Evolutionary conservation across 495 filamentous ascomycete species (phyloP), one percentile per base, ranked within the genome.

Genomic region (Penicillium ochrochloron): DNA sequence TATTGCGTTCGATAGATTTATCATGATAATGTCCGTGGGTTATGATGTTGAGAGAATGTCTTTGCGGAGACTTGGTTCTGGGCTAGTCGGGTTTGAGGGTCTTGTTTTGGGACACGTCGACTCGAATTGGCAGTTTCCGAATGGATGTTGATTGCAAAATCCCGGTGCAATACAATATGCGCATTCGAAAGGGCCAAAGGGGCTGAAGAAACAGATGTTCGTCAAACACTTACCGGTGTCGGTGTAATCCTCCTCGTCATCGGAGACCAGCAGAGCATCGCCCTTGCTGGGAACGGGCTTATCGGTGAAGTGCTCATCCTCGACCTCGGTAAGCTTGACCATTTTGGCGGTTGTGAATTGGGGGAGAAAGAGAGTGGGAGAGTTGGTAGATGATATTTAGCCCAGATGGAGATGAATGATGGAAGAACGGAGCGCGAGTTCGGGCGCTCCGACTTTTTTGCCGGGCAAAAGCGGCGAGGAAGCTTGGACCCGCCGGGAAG

Each of bases 271-370:
- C 58, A 83, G 74, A 56, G 77, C 75, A 59, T 81, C 75, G 71
- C 78, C 46, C 74, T 81, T 81, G 63, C 80, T 81, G 53, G 91
- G 84, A 51, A 83, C 81, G 67, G 90, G 88, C 77, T 91, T 90
- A 69, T 89, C 81, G 64, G 82, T 81, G 83, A 97, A 97, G 77
- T 95, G 92, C 82, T 96, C 93, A 76, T 99, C 95, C 65, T 94
- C 88, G 73, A 99, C 94, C 80, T 97, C 96, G 68, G 88, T 89
- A 67, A 99, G 91, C 79, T 96, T 91, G 75, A 99, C 95, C 95
- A 99, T 99, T 71, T 76, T 94, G 80, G 62, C 72, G 75, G 73
- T 42, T 70, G 61, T 42, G 54, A 64, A 52, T 41, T 53, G 54
- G 54, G 63, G 59, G 48, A 50, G 63, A 59, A 42, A 9, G 31